These are phyloP conservation scores for Jamesozyma jinghongensis DNA, from an alignment of 805 yeast genomes.

Conservation along the genomic window DNA sequence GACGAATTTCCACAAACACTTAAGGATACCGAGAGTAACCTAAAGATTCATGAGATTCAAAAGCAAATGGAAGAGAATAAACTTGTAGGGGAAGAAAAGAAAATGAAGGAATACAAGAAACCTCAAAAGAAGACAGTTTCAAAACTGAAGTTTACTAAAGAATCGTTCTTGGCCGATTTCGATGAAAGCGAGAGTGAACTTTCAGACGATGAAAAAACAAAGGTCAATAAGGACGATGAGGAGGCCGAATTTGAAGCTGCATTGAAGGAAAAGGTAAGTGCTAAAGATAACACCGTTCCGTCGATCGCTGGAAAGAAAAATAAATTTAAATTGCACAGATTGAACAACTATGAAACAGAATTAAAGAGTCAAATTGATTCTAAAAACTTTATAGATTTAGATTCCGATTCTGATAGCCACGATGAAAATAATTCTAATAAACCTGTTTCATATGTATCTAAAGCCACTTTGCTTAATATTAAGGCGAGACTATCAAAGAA, in stretches of 20 bases:
- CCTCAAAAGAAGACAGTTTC: neutral
- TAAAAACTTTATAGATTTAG: slow-evolving; percentile 11
- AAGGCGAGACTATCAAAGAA: slow-evolving; percentile 30
- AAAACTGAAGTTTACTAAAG: slow-evolving; percentile 13
- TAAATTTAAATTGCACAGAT: slow-evolving; percentile 3
- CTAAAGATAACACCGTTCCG: neutral
- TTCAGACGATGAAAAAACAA: neutral
- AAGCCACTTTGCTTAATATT: slow-evolving; percentile 30
- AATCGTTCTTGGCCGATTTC: slow-evolving; percentile 16
- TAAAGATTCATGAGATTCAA: slow-evolving; percentile 15
- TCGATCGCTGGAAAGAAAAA: neutral
- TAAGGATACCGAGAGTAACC: neutral
- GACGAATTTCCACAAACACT: neutral
- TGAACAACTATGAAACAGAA: slow-evolving; percentile 17
- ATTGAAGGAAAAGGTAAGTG: neutral
- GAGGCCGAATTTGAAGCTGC: neutral
- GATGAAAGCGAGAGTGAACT: slow-evolving; percentile 9
- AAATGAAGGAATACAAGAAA: slow-evolving; percentile 5
- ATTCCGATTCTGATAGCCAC: slow-evolving; percentile 14
- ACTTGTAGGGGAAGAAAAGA: neutral
- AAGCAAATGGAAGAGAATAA: slow-evolving; percentile 9
- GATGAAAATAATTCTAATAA: neutral
- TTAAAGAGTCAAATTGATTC: slow-evolving; percentile 11
- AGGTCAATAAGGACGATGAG: neutral
- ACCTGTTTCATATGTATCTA: slow-evolving; percentile 18